Evolutionary conservation across 371 early-diverging fungal species (phyloP), one percentile per base, ranked within the genome.

Genomic region (Saksenaea oblongispora): DNA sequence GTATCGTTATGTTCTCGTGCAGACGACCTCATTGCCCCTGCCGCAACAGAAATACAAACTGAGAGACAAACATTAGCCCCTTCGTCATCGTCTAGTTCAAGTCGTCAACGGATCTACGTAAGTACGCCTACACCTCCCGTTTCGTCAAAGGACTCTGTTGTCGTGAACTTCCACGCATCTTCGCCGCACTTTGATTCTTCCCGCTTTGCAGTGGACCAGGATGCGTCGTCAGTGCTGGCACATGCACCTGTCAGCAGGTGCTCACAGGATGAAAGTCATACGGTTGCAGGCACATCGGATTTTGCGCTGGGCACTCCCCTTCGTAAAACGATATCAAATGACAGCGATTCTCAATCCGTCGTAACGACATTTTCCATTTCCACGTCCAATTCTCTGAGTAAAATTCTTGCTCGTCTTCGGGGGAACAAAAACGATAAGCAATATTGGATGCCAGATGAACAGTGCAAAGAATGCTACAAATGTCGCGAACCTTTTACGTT

Each of bases 391-490:
- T 89, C 89, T 1, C 59, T 86, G 9, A 79, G 82, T 13, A 77
- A 75, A 34, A 82, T 86, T 34, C 74, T 89, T 15, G 80, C 87
- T 34, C 71, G 86, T 7, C 65, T 87, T 5, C 69, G 87, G 58
- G 89, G 88, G 2, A 88, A 87, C 44, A 87, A 87, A 10, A 80
- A 72, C 34, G 87, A 83, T 65, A 86, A 84, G 64, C 89, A 89
- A 54, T 91, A 88, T 66, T 93, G 94, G 94, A 94, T 94, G 92
- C 83, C 87, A 34, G 94, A 94, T 67, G 94, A 93, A 51, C 83
- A 84, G 51, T 88, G 87, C 61, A 90, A 89, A 64, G 90, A 91
- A 67, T 95, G 95, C 72, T 93, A 90, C 76, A 89, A 91, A 18
- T 95, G 95, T 71, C 87, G 88, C 55, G 81, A 76, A 34, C 80